Evolutionary conservation across 768 basidiomycete species (phyloP).

Genomic region (Serendipita vermifera): DNA sequence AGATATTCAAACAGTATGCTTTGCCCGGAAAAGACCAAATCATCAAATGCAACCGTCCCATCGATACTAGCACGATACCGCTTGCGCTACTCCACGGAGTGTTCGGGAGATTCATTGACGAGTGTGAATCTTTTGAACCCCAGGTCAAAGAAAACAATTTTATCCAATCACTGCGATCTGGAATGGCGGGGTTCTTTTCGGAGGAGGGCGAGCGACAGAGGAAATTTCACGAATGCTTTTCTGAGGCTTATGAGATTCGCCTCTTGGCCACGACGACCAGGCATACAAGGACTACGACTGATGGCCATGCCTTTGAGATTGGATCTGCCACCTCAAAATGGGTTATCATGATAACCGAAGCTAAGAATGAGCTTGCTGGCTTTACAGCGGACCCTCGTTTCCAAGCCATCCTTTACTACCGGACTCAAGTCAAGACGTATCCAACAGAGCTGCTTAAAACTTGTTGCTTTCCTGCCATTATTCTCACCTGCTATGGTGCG

Average conservation of each 20-base stretch:
- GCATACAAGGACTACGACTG: slow-evolving; percentile 13
- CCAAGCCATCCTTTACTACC: too few relatives aligned
- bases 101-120: slow-evolving; percentile 17
- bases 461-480: too few relatives aligned
- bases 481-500: too few relatives aligned
- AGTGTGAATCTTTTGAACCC: slow-evolving; percentile 14
- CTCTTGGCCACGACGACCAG: slow-evolving; percentile 14
- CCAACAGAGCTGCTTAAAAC: too few relatives aligned
- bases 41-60: slow-evolving; percentile 11
- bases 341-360: slow-evolving; percentile 8
- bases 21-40: neutral
- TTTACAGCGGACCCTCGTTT: too few relatives aligned
- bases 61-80: slow-evolving; percentile 14
- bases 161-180: neutral
- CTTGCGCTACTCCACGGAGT: slow-evolving; percentile 19
- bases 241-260: neutral
- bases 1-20: neutral
- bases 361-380: too few relatives aligned
- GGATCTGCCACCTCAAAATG: slow-evolving; percentile 9
- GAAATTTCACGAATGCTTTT: neutral
- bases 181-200: neutral
- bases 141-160: slow-evolving; percentile 12
- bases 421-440: too few relatives aligned
- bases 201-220: neutral
- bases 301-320: slow-evolving; percentile 12